phyloP scores from a whole-genome alignment of 176 grass and related monocot species.

The Tillandsia fasciculata region DNA sequence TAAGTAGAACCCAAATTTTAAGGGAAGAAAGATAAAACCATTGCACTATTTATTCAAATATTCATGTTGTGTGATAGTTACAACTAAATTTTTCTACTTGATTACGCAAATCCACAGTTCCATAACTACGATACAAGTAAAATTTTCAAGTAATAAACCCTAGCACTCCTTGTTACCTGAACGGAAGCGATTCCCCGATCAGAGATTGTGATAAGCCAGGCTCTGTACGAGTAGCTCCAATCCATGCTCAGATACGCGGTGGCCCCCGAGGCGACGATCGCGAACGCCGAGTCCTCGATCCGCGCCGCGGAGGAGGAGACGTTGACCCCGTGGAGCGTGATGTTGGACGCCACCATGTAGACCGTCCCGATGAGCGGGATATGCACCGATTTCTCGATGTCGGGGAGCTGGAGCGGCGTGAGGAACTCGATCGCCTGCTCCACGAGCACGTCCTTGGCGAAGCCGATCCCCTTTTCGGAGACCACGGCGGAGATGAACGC shows the following conservation, averaged over 20 bases:
- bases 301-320: slow-evolving; percentile 46
- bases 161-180: slow-evolving; percentile 28
- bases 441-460: slow-evolving; percentile 67
- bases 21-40: too few relatives aligned
- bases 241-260: slow-evolving; percentile 62
- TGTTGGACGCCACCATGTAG: slow-evolving; percentile 42
- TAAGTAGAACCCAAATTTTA: too few relatives aligned
- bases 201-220: slow-evolving; percentile 37
- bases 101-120: too few relatives aligned
- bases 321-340: slow-evolving; percentile 57
- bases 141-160: too few relatives aligned
- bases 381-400: slow-evolving; percentile 46
- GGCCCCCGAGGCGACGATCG: slow-evolving; percentile 56
- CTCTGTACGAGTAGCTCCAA: slow-evolving; percentile 67
- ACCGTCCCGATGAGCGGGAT: slow-evolving; percentile 55
- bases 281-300: slow-evolving; percentile 35
- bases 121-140: too few relatives aligned
- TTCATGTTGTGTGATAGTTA: too few relatives aligned
- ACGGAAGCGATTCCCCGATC: slow-evolving; percentile 58
- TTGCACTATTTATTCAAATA: too few relatives aligned
- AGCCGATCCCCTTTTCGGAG: slow-evolving; percentile 46
- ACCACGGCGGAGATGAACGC: slow-evolving; percentile 48
- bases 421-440: slow-evolving; percentile 50
- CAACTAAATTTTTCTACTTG: too few relatives aligned
- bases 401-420: slow-evolving; percentile 55